These are phyloP conservation scores for Cercophora samala DNA, from an alignment of 495 filamentous ascomycete species.

Conservation along the genomic window DNA sequence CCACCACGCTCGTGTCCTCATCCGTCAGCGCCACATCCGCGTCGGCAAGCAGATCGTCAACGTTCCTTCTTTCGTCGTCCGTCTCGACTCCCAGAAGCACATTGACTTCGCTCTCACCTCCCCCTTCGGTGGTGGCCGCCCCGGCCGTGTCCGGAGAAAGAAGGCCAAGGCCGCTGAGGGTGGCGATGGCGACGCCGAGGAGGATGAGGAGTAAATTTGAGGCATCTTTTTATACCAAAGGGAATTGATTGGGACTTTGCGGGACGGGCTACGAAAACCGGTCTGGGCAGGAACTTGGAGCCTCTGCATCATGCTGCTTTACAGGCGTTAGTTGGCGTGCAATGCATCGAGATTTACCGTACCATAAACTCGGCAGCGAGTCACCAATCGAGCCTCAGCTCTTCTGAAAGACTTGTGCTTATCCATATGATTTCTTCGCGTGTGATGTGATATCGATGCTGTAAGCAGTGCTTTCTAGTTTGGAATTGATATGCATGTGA, in stretches of 20 bases:
- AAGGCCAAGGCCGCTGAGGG: conserved; percentile 94
- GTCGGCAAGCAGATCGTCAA: conserved; percentile 99
- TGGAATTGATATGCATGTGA: neutral
- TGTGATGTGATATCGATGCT: neutral
- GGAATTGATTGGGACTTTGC: conserved; percentile 31
- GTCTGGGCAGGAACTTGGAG: conserved; percentile 30
- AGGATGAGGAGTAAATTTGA: conserved; percentile 75
- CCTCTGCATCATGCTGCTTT: conserved; percentile 35
- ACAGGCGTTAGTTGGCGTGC: conserved; percentile 32
- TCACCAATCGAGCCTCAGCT: conserved; percentile 17
- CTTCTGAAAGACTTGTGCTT: neutral
- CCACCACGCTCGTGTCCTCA: conserved; percentile 99
- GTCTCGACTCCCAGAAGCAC: conserved; percentile 99
- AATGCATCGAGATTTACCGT: conserved; percentile 32
- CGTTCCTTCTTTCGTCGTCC: conserved; percentile 97
- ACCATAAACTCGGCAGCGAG: conserved; percentile 18
- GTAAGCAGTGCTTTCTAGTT: neutral
- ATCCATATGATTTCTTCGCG: neutral
- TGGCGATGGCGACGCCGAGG: conserved; percentile 79
- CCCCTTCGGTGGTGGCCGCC: conserved; percentile 94
- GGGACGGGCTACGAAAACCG: conserved; percentile 42
- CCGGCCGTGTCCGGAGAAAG: conserved; percentile 96
- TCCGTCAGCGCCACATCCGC: conserved; percentile 98
- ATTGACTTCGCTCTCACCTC: conserved; percentile 98
- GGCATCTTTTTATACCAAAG: conserved; percentile 24